Base-by-base conservation (phyloP, 345 rosid genomes). In the Xanthoceras sorbifolium region DNA sequence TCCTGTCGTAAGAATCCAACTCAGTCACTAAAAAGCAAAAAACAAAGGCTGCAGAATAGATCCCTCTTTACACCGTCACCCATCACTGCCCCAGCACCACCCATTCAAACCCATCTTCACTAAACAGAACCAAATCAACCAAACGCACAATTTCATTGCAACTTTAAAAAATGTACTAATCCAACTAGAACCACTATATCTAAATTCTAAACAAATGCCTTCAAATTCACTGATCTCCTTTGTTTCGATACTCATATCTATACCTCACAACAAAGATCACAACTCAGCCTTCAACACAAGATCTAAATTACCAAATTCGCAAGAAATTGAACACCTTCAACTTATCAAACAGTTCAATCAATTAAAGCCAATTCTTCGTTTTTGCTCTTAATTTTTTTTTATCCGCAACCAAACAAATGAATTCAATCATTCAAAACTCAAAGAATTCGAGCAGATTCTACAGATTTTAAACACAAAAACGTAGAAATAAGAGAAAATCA, bases 61-160 rank as follows among this genome's bases (percentile, higher is more conserved):
- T 71, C 48, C n/a, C 54, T 6, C 38, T 25, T 66, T 40, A 7
- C 60, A 69, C 23, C 0, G n/a, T 1, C 25, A 15, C 14, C 20
- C 22, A 40, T 42, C 28, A 11, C 18, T 32, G 36, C 36, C 36
- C 36, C 36, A 1, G 46, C 46, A 42, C 46, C 46, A 42, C 46
- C 46, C 10, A 3, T 42, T 42, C 46, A 42, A 52, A 44, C 23
- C 46, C 12, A 14, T 15, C 60, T 54, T 54, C 9, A n/a, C 28
- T 9, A 57, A 57, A 23, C 62, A n/a, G 25, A 57, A 2, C 28
- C 12, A 5, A 8, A 54, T 8, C 20, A 18, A 7, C 25, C 32
- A 26, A 44, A 55, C 52, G 65, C 29, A 36, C 65, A 8, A 71
- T 62, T 17, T n/a, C 65, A 57, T 32, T 71, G 67, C 76, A 38